Evolutionary conservation across 306 rosid genomes (phyloP).

Genomic region (Corylus avellana): DNA sequence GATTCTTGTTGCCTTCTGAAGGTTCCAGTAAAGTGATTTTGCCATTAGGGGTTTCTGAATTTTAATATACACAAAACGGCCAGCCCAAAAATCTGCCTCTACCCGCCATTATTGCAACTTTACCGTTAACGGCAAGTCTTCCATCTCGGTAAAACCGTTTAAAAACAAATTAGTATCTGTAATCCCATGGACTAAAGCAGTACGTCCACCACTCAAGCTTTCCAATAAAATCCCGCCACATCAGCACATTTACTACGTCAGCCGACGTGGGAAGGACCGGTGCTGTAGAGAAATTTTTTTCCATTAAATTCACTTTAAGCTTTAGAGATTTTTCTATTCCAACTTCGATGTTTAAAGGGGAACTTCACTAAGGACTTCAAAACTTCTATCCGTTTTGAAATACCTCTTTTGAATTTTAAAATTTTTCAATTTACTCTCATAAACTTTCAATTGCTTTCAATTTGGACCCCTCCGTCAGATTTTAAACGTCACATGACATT

Average conservation of each 20-base stretch:
- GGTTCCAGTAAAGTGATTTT: neutral
- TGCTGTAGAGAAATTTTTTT: too few relatives aligned
- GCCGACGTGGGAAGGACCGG: constrained; percentile 12
- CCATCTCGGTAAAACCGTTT: neutral
- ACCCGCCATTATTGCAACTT: constrained; percentile 15
- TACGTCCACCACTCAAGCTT: too few relatives aligned
- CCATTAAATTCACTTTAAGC: too few relatives aligned
- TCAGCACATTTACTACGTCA: neutral
- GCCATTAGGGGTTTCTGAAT: neutral
- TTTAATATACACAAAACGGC: neutral
- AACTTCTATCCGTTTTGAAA: too few relatives aligned
- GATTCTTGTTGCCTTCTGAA: neutral
- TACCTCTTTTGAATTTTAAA: too few relatives aligned
- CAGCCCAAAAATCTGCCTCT: neutral
- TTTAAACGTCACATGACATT: too few relatives aligned
- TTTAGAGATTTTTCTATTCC: too few relatives aligned
- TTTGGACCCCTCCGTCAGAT: too few relatives aligned
- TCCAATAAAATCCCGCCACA: constrained; percentile 1
- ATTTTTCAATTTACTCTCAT: too few relatives aligned
- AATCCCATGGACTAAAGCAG: neutral
- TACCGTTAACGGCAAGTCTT: constrained; percentile 32
- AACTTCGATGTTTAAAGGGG: too few relatives aligned
- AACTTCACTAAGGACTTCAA: too few relatives aligned
- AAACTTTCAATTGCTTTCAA: too few relatives aligned
- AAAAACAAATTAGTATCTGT: neutral